A percentile compares a stretch with the other conserved stretches of the same genome.
Evolutionary conservation across 176 grass and related monocot species (phyloP).

Genomic region (Leersia perrieri): DNA sequence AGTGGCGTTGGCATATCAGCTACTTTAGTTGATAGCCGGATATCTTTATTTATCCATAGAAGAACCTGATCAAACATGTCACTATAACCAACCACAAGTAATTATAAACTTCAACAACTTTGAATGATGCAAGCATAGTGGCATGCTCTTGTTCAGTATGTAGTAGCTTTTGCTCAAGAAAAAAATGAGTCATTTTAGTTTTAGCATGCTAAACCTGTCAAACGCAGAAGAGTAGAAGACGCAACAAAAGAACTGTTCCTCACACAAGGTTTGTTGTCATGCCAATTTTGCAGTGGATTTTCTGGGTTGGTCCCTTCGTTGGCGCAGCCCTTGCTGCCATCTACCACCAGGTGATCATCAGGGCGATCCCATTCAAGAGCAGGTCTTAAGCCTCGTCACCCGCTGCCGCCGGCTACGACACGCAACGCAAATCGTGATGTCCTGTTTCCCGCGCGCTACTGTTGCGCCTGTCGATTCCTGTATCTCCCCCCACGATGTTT

Average conservation of each 20-base stretch:
- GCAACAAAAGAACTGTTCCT: not conserved
- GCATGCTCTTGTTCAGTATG: not conserved
- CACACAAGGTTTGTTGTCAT: not conserved
- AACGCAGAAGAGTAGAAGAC: not conserved
- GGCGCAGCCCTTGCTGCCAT: constrained; percentile 86
- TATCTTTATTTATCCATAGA: too few species aligned
- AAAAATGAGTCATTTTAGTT: not conserved
- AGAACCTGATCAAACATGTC: not conserved
- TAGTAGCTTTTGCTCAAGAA: not conserved
- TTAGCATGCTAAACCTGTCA: not conserved
- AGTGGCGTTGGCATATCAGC: constrained; percentile 8
- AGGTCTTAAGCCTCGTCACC: constrained; percentile 49
- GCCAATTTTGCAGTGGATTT: constrained; percentile 71
- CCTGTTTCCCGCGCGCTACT: constrained; percentile 10
- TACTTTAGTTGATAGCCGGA: not conserved
- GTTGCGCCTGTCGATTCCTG: constrained; percentile 5
- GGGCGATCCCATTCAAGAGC: constrained; percentile 95
- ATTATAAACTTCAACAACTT: not conserved
- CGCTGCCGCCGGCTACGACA: not conserved
- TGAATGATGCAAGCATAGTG: not conserved
- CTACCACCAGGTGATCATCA: constrained; percentile 98
- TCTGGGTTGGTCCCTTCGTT: constrained; percentile 95
- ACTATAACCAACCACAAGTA: not conserved
- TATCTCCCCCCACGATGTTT: constrained; percentile 27
- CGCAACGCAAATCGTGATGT: not conserved